Conservation (phyloP, 1,284 basidiomycete genomes). For the Ustilago tritici region DNA sequence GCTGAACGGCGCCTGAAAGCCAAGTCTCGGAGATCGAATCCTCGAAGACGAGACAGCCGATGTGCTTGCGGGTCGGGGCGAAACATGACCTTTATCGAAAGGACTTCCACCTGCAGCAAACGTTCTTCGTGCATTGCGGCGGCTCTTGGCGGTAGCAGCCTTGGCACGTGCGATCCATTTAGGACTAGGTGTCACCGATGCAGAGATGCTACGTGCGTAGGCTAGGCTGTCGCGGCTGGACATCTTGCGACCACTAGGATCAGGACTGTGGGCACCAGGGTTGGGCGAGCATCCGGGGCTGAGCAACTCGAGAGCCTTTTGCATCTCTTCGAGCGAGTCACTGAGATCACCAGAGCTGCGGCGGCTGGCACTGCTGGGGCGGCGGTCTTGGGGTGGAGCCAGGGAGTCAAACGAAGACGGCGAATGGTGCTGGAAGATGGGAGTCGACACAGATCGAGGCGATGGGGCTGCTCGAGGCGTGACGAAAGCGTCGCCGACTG, state of each 20-base stretch:
- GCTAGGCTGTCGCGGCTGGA: constrained; percentile 56
- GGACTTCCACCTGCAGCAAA: constrained; percentile 31
- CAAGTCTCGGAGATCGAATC: constrained; percentile 17
- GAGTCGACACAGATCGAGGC: constrained; percentile 22
- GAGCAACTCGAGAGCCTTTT: constrained; percentile 57
- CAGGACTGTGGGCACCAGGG: constrained; percentile 34
- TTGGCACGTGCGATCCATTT: constrained; percentile 55
- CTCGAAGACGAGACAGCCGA: constrained; percentile 37
- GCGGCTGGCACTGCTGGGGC: constrained; percentile 33
- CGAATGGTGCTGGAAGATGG: constrained; percentile 17
- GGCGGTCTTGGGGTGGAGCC: constrained; percentile 23
- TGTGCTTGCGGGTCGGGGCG: constrained; percentile 50
- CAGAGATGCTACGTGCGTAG: constrained; percentile 53
- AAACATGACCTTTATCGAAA: constrained; percentile 28
- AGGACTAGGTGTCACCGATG: constrained; percentile 58
- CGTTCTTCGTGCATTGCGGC: constrained; percentile 19
- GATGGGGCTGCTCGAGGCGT: constrained; percentile 14
- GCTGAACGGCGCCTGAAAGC: constrained; percentile 38
- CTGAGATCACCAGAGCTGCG: constrained; percentile 48
- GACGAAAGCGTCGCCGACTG: constrained; percentile 25
- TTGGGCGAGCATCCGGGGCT: constrained; percentile 50
- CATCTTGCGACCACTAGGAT: constrained; percentile 34
- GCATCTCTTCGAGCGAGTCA: constrained; percentile 56
- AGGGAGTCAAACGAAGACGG: constrained; percentile 35
- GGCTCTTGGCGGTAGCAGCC: constrained; percentile 28